Evolutionary conservation across 495 filamentous ascomycete species (phyloP), one percentile per base, ranked within the genome.

Genomic region (Arthonia radiata): DNA sequence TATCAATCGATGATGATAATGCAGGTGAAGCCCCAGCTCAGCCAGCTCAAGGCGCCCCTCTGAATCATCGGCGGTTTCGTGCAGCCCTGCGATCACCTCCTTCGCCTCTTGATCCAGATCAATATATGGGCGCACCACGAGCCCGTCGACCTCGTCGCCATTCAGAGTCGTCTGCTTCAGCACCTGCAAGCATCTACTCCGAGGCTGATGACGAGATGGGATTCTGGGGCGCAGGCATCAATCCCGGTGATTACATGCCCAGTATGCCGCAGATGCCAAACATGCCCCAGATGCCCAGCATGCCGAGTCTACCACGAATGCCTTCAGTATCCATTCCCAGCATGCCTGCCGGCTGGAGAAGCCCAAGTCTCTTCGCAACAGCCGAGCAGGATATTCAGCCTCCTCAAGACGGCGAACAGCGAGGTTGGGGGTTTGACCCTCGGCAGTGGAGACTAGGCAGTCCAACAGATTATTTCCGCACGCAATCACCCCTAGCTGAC

Each of bases 131-230:
- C 43, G 39, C 46, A 33, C 15, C 48, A 42, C 23, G 40, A 23
- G 24, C 37, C 23, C 30, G 40, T 18, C 35, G 48, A 47, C 31
- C 47, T 17, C 5, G 44, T 48, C 11, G 58, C 56, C 7, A 54
- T 54, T 1, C n/a, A n/a, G n/a, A n/a, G n/a, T n/a, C n/a, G n/a
- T n/a, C n/a, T n/a, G n/a, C n/a, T n/a, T n/a, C n/a, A n/a, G n/a
- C n/a, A n/a, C n/a, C n/a, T n/a, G n/a, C n/a, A n/a, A n/a, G n/a
- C n/a, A n/a, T n/a, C n/a, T n/a, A n/a, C n/a, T n/a, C n/a, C n/a
- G 64, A 63, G n/a, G 59, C 63, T 23, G 59, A 62, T 13, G 54
- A 46, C 34, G 59, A 74, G 31, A 34, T 77, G 30, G 53, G 56
- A 31, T 65, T 73, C 27, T 75, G 71, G 61, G 68, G 69, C 21